phyloP scores from a whole-genome alignment of 768 basidiomycete species.

The Mycena chlorophos region DNA sequence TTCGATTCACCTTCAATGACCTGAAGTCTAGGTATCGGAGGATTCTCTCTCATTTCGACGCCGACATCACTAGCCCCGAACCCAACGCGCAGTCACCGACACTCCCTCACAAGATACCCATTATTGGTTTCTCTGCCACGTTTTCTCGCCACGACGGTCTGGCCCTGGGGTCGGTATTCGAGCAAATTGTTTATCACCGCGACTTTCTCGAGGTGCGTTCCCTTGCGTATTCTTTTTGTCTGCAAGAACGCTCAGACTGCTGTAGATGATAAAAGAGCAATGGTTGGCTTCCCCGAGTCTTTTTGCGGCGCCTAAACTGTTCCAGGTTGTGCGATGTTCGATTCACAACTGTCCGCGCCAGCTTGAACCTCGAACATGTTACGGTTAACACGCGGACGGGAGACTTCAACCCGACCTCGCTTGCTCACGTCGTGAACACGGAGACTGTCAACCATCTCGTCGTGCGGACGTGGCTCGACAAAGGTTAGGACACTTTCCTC shows the following conservation, averaged over 20 bases:
- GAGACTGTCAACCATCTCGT: constrained; percentile 73
- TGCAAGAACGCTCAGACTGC: too few relatives aligned
- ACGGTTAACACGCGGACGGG: constrained; percentile 66
- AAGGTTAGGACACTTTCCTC: constrained; percentile 34
- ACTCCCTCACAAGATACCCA: constrained; percentile 60
- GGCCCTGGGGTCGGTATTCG: constrained; percentile 85
- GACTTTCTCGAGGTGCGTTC: constrained; percentile 88
- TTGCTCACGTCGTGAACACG: constrained; percentile 83
- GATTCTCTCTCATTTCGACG: constrained; percentile 81
- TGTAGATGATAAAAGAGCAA: constrained; percentile 90
- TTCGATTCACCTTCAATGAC: not conserved
- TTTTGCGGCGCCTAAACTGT: not conserved
- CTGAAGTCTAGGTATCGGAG: constrained; percentile 60
- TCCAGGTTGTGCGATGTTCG: constrained; percentile 80
- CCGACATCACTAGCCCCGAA: constrained; percentile 59
- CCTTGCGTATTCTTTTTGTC: too few relatives aligned
- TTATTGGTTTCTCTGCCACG: constrained; percentile 94
- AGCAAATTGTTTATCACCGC: constrained; percentile 88
- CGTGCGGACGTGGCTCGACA: constrained; percentile 83
- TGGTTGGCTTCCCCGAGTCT: constrained; percentile 54
- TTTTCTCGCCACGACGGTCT: constrained; percentile 91
- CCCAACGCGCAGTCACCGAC: constrained; percentile 35
- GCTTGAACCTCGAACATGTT: constrained; percentile 68
- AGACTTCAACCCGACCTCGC: constrained; percentile 78
- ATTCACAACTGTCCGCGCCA: constrained; percentile 80